Conservation (phyloP, 495 filamentous ascomycete species). For the Podospora australis region DNA sequence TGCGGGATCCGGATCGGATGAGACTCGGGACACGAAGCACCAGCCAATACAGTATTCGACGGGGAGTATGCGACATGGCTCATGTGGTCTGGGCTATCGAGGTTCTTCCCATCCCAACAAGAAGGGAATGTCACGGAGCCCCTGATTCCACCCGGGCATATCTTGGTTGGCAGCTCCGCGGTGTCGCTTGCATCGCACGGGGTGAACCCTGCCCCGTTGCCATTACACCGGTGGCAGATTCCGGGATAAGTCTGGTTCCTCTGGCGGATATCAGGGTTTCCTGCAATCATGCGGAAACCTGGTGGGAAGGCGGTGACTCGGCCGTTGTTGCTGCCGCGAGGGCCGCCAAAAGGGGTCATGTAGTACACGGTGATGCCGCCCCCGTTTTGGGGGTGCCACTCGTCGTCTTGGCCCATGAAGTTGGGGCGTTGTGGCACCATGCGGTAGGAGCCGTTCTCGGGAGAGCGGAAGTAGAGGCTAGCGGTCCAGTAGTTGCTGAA, state of each 20-base stretch:
- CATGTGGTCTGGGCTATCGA: slow-evolving; percentile 48
- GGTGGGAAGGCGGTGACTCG: slow-evolving; percentile 31
- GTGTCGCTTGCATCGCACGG: neutral
- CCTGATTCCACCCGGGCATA: slow-evolving; percentile 22
- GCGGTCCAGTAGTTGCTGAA: slow-evolving; percentile 44
- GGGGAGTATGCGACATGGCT: slow-evolving; percentile 54
- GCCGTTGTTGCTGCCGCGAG: slow-evolving; percentile 14
- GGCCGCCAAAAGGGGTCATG: slow-evolving; percentile 19
- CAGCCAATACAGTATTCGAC: slow-evolving; percentile 36
- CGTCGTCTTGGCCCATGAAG: slow-evolving; percentile 15
- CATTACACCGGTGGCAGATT: slow-evolving; percentile 3
- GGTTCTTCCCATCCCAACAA: slow-evolving; percentile 64
- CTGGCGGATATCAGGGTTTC: slow-evolving; percentile 26
- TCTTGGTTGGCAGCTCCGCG: neutral
- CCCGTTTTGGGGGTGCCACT: slow-evolving; percentile 34
- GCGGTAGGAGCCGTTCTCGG: slow-evolving; percentile 33
- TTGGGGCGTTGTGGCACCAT: slow-evolving; percentile 36
- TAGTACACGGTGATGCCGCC: slow-evolving; percentile 42
- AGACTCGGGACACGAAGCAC: slow-evolving; percentile 41
- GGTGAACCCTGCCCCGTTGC: neutral
- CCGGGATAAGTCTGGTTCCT: slow-evolving; percentile 23
- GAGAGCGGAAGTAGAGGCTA: slow-evolving; percentile 35
- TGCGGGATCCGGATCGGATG: slow-evolving; percentile 54
- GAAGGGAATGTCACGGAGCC: slow-evolving; percentile 17
- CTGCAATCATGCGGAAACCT: slow-evolving; percentile 38